phyloP scores from a whole-genome alignment of 2,329 filamentous ascomycete species.

The Chrysoporthe cubensis region DNA sequence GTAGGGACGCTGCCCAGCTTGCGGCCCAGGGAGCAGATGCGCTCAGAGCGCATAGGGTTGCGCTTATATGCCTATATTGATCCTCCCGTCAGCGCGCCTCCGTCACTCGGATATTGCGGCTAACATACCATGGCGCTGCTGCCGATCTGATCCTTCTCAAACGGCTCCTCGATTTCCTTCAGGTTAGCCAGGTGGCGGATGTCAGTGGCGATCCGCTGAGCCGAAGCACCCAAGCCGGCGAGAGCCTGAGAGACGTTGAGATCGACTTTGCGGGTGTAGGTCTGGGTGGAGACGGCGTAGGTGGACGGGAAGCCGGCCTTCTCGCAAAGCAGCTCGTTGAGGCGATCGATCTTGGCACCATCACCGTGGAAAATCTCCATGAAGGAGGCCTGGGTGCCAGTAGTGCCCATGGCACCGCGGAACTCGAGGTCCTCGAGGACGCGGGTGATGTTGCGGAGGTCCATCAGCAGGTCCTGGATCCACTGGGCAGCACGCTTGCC shows the following conservation, averaged over 20 bases:
- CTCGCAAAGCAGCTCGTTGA: slow-evolving; percentile 60
- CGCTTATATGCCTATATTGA: slow-evolving; percentile 47
- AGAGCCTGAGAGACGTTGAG: slow-evolving; percentile 81
- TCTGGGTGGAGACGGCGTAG: slow-evolving; percentile 66
- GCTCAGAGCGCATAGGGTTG: slow-evolving; percentile 54
- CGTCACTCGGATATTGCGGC: too few relatives aligned
- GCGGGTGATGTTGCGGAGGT: slow-evolving; percentile 73
- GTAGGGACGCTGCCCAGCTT: slow-evolving; percentile 38
- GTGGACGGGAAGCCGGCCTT: slow-evolving; percentile 57
- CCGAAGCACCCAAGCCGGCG: slow-evolving; percentile 76
- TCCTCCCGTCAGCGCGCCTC: too few relatives aligned
- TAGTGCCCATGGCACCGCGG: slow-evolving; percentile 71
- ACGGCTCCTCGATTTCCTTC: slow-evolving; percentile 79
- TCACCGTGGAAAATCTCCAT: slow-evolving; percentile 56
- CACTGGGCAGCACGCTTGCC: slow-evolving; percentile 59
- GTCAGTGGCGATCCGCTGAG: slow-evolving; percentile 73
- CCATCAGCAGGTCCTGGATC: slow-evolving; percentile 73
- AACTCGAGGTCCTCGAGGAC: slow-evolving; percentile 72
- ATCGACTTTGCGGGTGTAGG: slow-evolving; percentile 77
- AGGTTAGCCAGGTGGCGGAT: slow-evolving; percentile 73
- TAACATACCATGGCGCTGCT: slow-evolving; percentile 54
- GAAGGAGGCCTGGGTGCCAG: slow-evolving; percentile 71
- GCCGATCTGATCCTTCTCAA: slow-evolving; percentile 67
- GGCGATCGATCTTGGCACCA: slow-evolving; percentile 52
- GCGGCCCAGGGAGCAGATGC: slow-evolving; percentile 49